phyloP scores from a whole-genome alignment of 306 rosid species.

The Myrica gale region DNA sequence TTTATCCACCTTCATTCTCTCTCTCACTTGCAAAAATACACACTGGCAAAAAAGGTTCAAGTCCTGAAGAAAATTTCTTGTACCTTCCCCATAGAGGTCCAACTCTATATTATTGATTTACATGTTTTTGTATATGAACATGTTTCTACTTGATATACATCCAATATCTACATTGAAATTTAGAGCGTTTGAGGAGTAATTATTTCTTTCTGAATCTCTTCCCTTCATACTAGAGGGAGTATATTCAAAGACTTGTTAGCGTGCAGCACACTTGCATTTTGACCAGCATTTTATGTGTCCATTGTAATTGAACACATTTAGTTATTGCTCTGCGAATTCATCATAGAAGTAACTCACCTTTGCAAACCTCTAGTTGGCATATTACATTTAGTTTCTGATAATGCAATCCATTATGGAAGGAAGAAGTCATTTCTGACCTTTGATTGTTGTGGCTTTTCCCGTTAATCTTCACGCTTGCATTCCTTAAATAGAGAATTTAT shows the following conservation, averaged over 20 bases:
- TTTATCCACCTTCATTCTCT: no score
- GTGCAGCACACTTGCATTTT: neutral
- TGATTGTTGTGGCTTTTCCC: neutral
- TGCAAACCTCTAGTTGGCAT: neutral
- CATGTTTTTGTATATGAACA: no score
- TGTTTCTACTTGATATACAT: no score
- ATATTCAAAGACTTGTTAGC: neutral
- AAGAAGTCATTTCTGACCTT: neutral
- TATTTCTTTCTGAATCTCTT: neutral
- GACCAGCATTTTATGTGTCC: neutral
- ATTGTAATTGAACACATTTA: neutral
- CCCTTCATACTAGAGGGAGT: neutral
- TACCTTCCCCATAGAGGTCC: neutral
- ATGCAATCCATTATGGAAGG: neutral
- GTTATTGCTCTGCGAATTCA: neutral
- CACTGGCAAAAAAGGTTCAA: neutral
- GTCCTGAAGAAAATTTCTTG: neutral
- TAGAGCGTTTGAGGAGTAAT: no score
- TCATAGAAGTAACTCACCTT: neutral
- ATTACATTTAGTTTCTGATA: neutral
- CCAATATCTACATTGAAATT: no score
- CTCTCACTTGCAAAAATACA: neutral
- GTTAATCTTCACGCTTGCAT: neutral
- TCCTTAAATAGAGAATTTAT: neutral
- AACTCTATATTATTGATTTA: neutral